Base-by-base conservation (phyloP, 306 rosid genomes). In the Psophocarpus tetragonolobus region DNA sequence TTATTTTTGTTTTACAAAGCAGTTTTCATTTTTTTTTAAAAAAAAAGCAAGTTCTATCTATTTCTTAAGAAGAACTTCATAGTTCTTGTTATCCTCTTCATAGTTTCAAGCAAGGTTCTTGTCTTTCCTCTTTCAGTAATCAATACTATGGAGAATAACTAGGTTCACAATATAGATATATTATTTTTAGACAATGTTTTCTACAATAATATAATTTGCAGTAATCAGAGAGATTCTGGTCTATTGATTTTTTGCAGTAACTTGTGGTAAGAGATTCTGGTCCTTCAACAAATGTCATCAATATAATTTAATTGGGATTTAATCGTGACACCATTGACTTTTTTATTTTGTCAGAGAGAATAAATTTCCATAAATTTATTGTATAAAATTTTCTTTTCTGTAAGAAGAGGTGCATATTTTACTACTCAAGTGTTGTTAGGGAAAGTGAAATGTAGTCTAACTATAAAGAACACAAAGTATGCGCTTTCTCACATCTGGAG, bases 101-200 rank as follows among this genome's bases (percentile, higher is more conserved):
- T 84, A 83, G 85, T 80, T 92, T 92, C 87, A 88, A 85, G 83
- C 84, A 85, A 47, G 97, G 96, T 45, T 80, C 85, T 42, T 92
- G 97, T 82, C 88, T 95, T 64, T 92, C 96, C 66, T 88, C 86
- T 48, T 7, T 48, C 9, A 44, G n/a, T 17, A 3, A 48, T 48
- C 24, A 48, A 4, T 10, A 6, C 11, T 17, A 48, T 0, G 56
- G 8, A 48, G 14, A 42, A 42, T 48, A 17, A 48, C 24, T 14
- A 48, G 56, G 20, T 17, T 48, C 7, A 44, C 18, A 44, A 4
- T 14, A 4, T 4, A 44, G 18, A 45, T 5, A 45, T 45, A 15
- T 45, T 14, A 0, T 45, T 45, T 45, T 5, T 8, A 13, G 2
- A 18, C 26, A 50, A 18, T 50, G 26, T 4, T 50, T 50, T 50